A percentile compares a stretch with the other conserved stretches of the same genome.
Evolutionary conservation across 202 grass and related monocot genomes (phyloP).

Genomic region (Hordeum pubiflorum): DNA sequence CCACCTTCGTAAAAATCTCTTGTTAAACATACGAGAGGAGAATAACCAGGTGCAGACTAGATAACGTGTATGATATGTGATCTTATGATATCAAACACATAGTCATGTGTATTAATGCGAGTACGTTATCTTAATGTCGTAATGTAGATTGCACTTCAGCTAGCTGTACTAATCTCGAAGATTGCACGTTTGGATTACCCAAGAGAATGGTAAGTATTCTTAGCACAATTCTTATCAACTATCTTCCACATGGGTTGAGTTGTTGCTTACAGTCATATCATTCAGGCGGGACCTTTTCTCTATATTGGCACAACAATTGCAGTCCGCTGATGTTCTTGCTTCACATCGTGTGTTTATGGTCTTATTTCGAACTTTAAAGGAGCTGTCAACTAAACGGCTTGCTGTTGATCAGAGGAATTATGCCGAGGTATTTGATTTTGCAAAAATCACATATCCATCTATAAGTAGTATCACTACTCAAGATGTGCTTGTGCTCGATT

Average conservation of each 20-base stretch:
- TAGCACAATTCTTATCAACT: background rate
- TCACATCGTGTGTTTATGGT: slow-evolving; percentile 89
- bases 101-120: background rate
- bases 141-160: slow-evolving; percentile 78
- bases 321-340: slow-evolving; percentile 76
- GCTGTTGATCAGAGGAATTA: slow-evolving; percentile 72
- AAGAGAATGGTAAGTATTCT: slow-evolving; percentile 76
- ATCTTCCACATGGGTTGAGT: slow-evolving; percentile 10
- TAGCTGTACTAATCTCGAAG: slow-evolving; percentile 92
- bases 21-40: slow-evolving; percentile 86
- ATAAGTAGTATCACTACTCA: background rate
- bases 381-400: slow-evolving; percentile 93
- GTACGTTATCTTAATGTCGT: slow-evolving; percentile 11
- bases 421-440: slow-evolving; percentile 58
- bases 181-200: slow-evolving; percentile 96
- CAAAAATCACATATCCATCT: background rate
- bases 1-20: slow-evolving; percentile 79
- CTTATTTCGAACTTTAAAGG: slow-evolving; percentile 92
- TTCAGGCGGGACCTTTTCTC: slow-evolving; percentile 87
- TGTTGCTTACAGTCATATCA: slow-evolving; percentile 27
- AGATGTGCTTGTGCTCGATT: background rate
- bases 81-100: background rate
- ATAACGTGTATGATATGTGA: background rate
- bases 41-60: slow-evolving; percentile 63
- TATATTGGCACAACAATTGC: slow-evolving; percentile 75